Conservation (phyloP, 805 yeast species). For the Wickerhamomyces strasburgensis region DNA sequence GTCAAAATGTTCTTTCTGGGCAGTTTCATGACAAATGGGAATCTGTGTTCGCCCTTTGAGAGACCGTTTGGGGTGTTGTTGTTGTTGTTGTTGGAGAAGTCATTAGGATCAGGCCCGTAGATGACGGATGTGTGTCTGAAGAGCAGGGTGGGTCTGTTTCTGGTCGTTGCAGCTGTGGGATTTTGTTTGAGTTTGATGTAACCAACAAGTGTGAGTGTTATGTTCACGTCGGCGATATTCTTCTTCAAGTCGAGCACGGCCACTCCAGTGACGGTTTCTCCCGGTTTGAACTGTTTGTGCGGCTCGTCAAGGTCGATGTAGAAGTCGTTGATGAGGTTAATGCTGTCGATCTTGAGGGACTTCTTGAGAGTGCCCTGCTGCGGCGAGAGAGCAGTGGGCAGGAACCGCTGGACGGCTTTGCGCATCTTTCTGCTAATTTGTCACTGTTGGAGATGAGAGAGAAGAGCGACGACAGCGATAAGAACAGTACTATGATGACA, state of each 20-base stretch:
- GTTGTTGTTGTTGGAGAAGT: conserved; percentile 3
- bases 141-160: conserved; percentile 47
- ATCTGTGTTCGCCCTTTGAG: conserved; percentile 80
- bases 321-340: conserved; percentile 52
- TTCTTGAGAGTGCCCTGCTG: conserved; percentile 19
- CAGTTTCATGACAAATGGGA: conserved; percentile 80
- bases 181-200: conserved; percentile 47
- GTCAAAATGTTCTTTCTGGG: conserved; percentile 71
- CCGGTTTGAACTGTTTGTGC: conserved; percentile 74
- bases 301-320: conserved; percentile 70
- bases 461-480: too few species aligned
- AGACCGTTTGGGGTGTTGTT: conserved; percentile 36
- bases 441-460: too few species aligned
- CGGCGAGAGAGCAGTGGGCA: conserved; percentile 18
- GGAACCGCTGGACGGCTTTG: conserved; percentile 24
- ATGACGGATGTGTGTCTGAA: conserved; percentile 55
- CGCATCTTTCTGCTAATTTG: too few species aligned
- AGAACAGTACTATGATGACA: too few species aligned
- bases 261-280: conserved; percentile 67
- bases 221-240: conserved; percentile 47
- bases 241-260: conserved; percentile 51
- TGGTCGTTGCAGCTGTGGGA: conserved; percentile 45
- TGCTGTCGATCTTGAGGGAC: conserved; percentile 21
- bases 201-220: conserved; percentile 53
- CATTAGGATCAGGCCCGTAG: conserved; percentile 41